Evolutionary conservation across 2,329 filamentous ascomycete species (phyloP), one percentile per base, ranked within the genome.

Genomic region (Arthrobotrys pseudoclavata): DNA sequence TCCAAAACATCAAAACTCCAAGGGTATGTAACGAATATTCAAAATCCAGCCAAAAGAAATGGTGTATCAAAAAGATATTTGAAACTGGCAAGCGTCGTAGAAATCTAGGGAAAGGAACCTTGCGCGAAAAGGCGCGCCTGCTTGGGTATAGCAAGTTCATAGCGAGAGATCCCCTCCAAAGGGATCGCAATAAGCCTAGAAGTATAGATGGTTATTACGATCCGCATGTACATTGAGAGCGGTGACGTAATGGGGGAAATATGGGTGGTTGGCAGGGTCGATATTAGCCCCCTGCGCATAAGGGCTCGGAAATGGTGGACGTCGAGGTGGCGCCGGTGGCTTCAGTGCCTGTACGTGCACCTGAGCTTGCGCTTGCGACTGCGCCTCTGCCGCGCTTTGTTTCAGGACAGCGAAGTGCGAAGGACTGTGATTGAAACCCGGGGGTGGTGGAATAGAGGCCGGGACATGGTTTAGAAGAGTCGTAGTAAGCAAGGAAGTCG

Each of bases 401-500:
- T 76, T 72, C 13, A 79, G 61, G 61, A 66, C 24, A 79, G 77
- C 34, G 80, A 77, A 60, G 80, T 82, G 50, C 47, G 72, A 76
- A 15, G 72, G 72, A 22, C 72, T 76, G 18, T 76, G 72, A 13
- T 70, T 76, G 52, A 76, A 76, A 20, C 81, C 81, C 18, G 79
- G 84, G 78, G 83, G 79, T 80, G 85, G 82, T 80, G 84, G 77
- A 80, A 81, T 81, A 84, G 83, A 69, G 64, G 72, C 72, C 5
- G 72, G 67, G 18, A 76, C 72, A 34, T 76, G 72, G 40, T 76
- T 76, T 74, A 80, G 82, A 60, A 81, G 79, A 26, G 75, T 76
- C 4, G 72, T 76, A 4, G 72, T 76, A 22, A 81, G 76, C 22
- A 80, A 80, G 76, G 80, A 82, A 79, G 82, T 79, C 84, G 84